These are phyloP conservation scores for Cladosporium austrohemisphaericum DNA, from an alignment of 2,329 filamentous ascomycete genomes.

Conservation along the genomic window DNA sequence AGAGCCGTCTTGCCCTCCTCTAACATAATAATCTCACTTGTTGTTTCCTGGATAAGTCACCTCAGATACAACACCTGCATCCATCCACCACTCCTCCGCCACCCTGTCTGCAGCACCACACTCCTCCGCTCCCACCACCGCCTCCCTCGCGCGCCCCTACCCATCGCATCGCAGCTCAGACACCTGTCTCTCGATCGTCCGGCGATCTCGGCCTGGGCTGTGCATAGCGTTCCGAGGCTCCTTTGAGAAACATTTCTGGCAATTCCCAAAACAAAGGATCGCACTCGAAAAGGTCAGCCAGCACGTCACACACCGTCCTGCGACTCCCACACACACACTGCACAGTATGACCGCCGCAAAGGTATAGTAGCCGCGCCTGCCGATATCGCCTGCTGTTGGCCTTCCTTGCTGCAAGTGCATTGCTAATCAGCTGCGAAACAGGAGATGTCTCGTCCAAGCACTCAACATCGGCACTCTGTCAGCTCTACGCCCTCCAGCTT, in stretches of 20 bases:
- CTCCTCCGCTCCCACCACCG: not conserved
- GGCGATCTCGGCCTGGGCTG: slow-evolving; percentile 13
- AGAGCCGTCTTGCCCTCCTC: slow-evolving; percentile 6
- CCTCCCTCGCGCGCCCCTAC: not conserved
- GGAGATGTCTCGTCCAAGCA: slow-evolving; percentile 42
- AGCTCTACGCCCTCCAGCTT: slow-evolving; percentile 59
- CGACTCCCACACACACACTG: not conserved
- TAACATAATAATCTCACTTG: slow-evolving; percentile 4
- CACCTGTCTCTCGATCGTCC: slow-evolving; percentile 7
- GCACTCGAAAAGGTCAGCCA: slow-evolving; percentile 7
- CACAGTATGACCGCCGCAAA: slow-evolving; percentile 22
- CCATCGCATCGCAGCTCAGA: not conserved
- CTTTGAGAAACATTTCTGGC: slow-evolving; percentile 14
- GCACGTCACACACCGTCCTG: slow-evolving; percentile 1
- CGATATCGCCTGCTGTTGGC: slow-evolving; percentile 13
- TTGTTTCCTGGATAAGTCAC: not conserved
- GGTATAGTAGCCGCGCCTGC: slow-evolving; percentile 16
- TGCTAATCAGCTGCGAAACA: slow-evolving; percentile 18
- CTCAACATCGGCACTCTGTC: slow-evolving; percentile 44
- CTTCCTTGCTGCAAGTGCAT: slow-evolving; percentile 14
- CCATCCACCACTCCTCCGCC: not conserved
- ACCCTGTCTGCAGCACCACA: not conserved
- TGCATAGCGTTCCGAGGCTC: slow-evolving; percentile 13
- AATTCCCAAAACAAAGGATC: slow-evolving; percentile 11
- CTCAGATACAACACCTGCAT: too few species aligned